Base-by-base conservation (phyloP, 73 alveolate species). In the Paramecium pentaurelia region DNA sequence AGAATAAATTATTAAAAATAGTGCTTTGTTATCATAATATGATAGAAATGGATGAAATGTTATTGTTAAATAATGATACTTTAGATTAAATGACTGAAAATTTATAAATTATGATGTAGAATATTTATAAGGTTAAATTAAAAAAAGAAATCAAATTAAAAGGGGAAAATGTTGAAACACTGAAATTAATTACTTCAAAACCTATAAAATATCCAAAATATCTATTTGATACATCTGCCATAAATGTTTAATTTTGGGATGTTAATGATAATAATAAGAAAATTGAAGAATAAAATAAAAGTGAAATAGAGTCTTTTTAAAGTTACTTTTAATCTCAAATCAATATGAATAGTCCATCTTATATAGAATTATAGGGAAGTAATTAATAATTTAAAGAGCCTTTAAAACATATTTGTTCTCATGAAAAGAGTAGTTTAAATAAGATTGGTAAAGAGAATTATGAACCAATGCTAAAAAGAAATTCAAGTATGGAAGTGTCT, bases 171-270 rank as follows among this genome's bases (percentile, higher is more conserved):
- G 3, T 14, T 73, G 87, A 73, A 18, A 37, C 64, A 14, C 36
- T 73, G 0, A 73, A 73, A 73, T 73, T 73, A 73, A 16, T 30
- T 6, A 32, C 30, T 14, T 40, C 87, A 12, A 73, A 37, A 4
- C 37, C 60, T 14, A 73, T 73, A 4, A 73, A 73, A 37, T 73
- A 73, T 73, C 87, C 87, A 18, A 73, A 73, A 38, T 73, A 73
- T 38, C 37, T 73, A 73, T 73, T 73, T 73, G 87, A 73, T 73
- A 73, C 87, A 73, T 37, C 87, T n/a, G 58, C 87, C 16, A 73
- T 36, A 4, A 73, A 34, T 37, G 58, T 37, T 1, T 38, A 73
- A 73, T 73, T 37, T 38, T 73, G 87, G 87, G 87, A 73, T 37
- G 30, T 16, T 10, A 20, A 3, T 37, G 87, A 73, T 20, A 73